Base-by-base conservation (phyloP, 2,329 filamentous ascomycete genomes). In the Aulographum hederae region DNA sequence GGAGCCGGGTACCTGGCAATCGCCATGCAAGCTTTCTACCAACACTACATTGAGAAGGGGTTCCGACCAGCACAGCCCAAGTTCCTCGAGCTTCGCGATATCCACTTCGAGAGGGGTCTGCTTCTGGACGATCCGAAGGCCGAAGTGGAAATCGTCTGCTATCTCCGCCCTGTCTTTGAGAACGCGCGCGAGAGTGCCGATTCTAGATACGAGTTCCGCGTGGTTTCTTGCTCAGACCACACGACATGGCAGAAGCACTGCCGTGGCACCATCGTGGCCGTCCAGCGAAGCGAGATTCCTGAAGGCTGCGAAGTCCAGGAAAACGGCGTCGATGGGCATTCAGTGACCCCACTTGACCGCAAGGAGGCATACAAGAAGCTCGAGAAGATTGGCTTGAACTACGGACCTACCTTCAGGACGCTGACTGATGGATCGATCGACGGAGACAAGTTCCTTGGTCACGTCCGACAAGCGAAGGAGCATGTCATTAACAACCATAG, bases 1-100 rank as follows among this genome's bases (percentile, higher is more conserved):
- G 38, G 14, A 4, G 39, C 38, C 12, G 39, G 28, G 3, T 40
- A 38, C 20, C 15, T 37, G 15, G n/a, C 28, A 36, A 47, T 51
- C 39, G 48, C 45, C 3, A 44, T 50, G 3, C 47, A 51, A 34
- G 48, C 46, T 13, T 33, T 14, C 30, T 28, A 17, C 16, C 30
- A 32, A 21, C 29, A 15, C 18, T 32, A 11, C 6, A 11, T 14
- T 6, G 20, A 29, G 6, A 20, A n/a, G n/a, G n/a, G n/a, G n/a
- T n/a, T n/a, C n/a, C n/a, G n/a, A n/a, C n/a, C 15, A 4, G 12
- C 8, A 11, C 10, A 31, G 5, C 21, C 39, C 20, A 33, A 34
- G 20, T 29, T 15, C 3, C 16, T 38, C 17, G 26, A 25, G n/a
- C 19, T 41, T 10, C 26, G 28, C 3, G 39, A 41, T 12, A 27